Evolutionary conservation across 176 grass and related monocot species (phyloP).

Genomic region (Pontederia paniculata): DNA sequence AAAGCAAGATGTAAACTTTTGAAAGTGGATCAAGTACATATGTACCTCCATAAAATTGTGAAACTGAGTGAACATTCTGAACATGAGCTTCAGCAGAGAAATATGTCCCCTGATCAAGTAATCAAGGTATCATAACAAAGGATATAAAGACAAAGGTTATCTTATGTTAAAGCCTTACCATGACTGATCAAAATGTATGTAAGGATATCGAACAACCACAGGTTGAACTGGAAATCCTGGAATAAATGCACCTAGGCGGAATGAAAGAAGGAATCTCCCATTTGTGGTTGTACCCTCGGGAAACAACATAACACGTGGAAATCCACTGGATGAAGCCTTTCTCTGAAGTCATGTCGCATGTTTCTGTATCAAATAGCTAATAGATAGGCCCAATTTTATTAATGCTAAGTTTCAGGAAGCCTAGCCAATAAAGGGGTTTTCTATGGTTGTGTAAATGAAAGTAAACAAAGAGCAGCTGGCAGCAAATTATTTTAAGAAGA

Average conservation of each 20-base stretch:
- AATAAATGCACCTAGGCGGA: constrained; percentile 91
- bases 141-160: not conserved
- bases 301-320: constrained; percentile 77
- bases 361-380: constrained; percentile 68
- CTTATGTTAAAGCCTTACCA: constrained; percentile 38
- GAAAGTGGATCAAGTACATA: not conserved
- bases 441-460: no score
- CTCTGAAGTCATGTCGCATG: constrained; percentile 85
- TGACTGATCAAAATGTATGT: constrained; percentile 97
- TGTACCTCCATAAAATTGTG: constrained; percentile 99
- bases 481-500: no score
- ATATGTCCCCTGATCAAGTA: constrained; percentile 73
- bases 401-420: constrained; percentile 9
- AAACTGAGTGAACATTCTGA: constrained; percentile 98
- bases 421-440: no score
- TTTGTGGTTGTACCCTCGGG: constrained; percentile 97
- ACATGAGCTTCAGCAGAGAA: constrained; percentile 65
- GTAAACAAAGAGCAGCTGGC: no score
- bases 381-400: constrained; percentile 28
- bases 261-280: constrained; percentile 84
- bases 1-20: no score
- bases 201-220: constrained; percentile 74
- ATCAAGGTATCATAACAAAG: not conserved
- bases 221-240: constrained; percentile 80
- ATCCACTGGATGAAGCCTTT: constrained; percentile 85